Evolutionary conservation across 1,284 basidiomycete species (phyloP).

Genomic region (Sanghuangporus baumii): DNA sequence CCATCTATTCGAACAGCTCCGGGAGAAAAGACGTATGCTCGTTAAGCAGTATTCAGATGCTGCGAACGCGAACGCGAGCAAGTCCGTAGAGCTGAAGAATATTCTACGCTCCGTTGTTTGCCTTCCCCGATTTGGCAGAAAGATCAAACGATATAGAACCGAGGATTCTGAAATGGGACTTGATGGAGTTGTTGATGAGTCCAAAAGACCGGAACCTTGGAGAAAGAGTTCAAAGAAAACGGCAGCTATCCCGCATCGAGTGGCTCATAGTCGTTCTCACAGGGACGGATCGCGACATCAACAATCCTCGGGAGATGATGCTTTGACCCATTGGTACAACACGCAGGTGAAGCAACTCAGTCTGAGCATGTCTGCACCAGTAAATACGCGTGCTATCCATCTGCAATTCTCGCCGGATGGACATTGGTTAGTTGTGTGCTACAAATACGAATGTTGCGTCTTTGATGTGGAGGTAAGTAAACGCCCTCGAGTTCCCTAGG

Average conservation of each 20-base stretch:
- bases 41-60: not conserved
- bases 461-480: slow-evolving; percentile 8
- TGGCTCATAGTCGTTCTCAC: not conserved
- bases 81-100: not conserved
- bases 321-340: not conserved
- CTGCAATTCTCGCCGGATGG: slow-evolving; percentile 14
- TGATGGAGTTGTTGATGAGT: not conserved
- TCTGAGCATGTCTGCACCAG: not conserved
- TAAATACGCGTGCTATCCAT: slow-evolving; percentile 1
- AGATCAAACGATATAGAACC: not conserved
- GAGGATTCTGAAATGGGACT: slow-evolving; percentile 6
- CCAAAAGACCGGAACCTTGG: not conserved
- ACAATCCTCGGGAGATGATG: not conserved
- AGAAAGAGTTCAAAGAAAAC: not conserved
- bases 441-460: slow-evolving; percentile 10
- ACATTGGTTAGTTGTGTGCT: slow-evolving; percentile 12
- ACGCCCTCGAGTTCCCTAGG: not conserved
- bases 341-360: not conserved
- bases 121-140: not conserved
- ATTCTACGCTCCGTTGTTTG: not conserved
- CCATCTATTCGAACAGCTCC: slow-evolving; percentile 11
- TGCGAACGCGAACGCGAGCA: not conserved
- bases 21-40: not conserved
- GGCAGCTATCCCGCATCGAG: not conserved
- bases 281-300: not conserved